phyloP scores from a whole-genome alignment of 2,329 filamentous ascomycete genomes.

The Pseudocercospora crystallina region DNA sequence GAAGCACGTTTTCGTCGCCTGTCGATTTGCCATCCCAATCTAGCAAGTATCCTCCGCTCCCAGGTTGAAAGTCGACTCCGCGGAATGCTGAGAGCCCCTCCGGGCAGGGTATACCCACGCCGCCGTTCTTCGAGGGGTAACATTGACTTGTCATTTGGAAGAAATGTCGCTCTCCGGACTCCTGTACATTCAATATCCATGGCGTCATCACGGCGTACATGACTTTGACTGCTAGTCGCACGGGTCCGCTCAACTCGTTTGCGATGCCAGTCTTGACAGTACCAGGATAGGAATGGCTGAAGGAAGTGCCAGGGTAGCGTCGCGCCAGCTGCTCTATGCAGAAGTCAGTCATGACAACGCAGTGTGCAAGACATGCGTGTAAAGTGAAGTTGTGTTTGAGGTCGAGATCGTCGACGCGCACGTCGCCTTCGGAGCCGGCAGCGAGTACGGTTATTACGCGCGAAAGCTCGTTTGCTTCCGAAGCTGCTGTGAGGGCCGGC shows the following conservation, averaged over 20 bases:
- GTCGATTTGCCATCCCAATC: slow-evolving; percentile 39
- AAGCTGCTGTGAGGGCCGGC: slow-evolving; percentile 51
- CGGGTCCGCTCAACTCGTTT: slow-evolving; percentile 37
- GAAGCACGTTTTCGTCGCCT: slow-evolving; percentile 35
- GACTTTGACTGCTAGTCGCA: slow-evolving; percentile 35
- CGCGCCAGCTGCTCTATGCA: slow-evolving; percentile 53
- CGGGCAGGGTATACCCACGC: slow-evolving; percentile 30
- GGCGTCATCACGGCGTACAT: slow-evolving; percentile 39
- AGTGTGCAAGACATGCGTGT: slow-evolving; percentile 40
- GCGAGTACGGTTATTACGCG: slow-evolving; percentile 59
- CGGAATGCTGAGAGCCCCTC: slow-evolving; percentile 31
- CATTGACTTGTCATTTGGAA: slow-evolving; percentile 41
- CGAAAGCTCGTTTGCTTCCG: slow-evolving; percentile 41
- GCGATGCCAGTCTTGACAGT: slow-evolving; percentile 48
- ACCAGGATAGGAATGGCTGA: slow-evolving; percentile 52
- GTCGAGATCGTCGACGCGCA: slow-evolving; percentile 51
- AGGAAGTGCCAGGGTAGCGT: slow-evolving; percentile 47
- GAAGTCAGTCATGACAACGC: slow-evolving; percentile 52
- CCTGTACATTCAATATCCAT: slow-evolving; percentile 40
- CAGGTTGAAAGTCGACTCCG: slow-evolving; percentile 32
- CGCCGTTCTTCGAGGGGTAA: slow-evolving; percentile 31
- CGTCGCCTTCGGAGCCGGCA: slow-evolving; percentile 52
- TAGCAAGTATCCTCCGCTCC: slow-evolving; percentile 39
- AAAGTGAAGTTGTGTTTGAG: slow-evolving; percentile 40
- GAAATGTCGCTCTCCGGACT: slow-evolving; percentile 49